These are phyloP conservation scores for Candida insectorum DNA, from an alignment of 805 yeast species.

Conservation along the genomic window DNA sequence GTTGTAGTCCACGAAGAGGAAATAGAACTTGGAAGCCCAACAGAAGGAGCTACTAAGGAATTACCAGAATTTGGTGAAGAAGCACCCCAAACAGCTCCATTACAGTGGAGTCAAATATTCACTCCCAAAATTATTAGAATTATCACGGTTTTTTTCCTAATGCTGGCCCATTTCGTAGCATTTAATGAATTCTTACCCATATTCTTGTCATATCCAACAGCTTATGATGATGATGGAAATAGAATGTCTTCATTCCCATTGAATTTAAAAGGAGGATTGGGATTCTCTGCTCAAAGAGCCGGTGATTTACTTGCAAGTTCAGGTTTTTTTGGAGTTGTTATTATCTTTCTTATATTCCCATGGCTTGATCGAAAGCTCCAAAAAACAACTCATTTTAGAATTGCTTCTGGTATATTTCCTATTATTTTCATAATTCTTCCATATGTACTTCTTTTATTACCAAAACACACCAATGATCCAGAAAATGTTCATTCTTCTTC, in stretches of 20 bases:
- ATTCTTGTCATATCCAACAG: slow-evolving; percentile 35
- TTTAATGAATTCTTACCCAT: slow-evolving; percentile 55
- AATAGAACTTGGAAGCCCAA: neutral
- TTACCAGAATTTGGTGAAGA: neutral
- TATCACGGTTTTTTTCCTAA: slow-evolving; percentile 33
- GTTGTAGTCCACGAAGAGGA: slow-evolving; percentile 2
- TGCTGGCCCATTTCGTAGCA: slow-evolving; percentile 46
- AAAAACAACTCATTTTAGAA: slow-evolving; percentile 40
- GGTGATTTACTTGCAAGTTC: slow-evolving; percentile 34
- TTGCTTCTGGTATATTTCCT: slow-evolving; percentile 40
- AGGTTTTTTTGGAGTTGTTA: slow-evolving; percentile 32
- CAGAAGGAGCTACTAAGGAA: slow-evolving; percentile 2
- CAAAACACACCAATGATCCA: slow-evolving; percentile 32
- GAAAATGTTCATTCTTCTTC: slow-evolving; percentile 20
- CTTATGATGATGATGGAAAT: slow-evolving; percentile 9
- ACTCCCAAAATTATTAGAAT: slow-evolving; percentile 24
- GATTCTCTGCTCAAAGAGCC: slow-evolving; percentile 23
- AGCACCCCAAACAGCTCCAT: too few relatives aligned
- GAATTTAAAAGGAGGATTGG: slow-evolving; percentile 32
- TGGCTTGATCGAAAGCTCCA: slow-evolving; percentile 29
- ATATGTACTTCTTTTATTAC: slow-evolving; percentile 40
- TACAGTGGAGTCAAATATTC: slow-evolving; percentile 13
- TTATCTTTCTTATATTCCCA: slow-evolving; percentile 41
- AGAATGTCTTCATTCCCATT: slow-evolving; percentile 25
- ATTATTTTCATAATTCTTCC: slow-evolving; percentile 45